Evolutionary conservation across 495 filamentous ascomycete genomes (phyloP), one percentile per base, ranked within the genome.

Genomic region (Cairneyella variabilis): DNA sequence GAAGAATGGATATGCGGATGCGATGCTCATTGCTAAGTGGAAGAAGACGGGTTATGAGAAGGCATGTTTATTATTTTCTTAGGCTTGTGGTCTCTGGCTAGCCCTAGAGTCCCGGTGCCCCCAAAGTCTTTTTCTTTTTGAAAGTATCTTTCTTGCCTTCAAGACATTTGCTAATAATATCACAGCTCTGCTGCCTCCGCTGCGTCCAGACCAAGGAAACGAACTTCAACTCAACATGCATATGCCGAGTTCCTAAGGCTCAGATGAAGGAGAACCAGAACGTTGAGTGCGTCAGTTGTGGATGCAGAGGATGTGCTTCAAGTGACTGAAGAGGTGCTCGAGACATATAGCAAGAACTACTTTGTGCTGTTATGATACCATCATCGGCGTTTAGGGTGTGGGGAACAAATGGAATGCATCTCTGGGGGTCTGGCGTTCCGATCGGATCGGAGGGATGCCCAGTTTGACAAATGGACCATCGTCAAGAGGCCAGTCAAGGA

Each of bases 1-100:
- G 40, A 99, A 99, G 79, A 95, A 97, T 67, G 84, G 84, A 42
- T 97, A 99, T 68, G 93, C 89, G 9, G 93, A 99, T 73, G 81
- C 87, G 17, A 91, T 86, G 68, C 73, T 99, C 57, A 97, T 99
- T 64, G 93, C 93, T 14, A 97, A 99, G 72, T 99, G 93, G 93
- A 99, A 99, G 80, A 99, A 97, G 72, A 87, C 92, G 64, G 95
- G 93, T 18, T 99, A 99, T 70, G 93, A 97, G 72, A 97, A 97
- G 83, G 88, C 89, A 70, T 42, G 76, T 67, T 16, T 20, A 0
- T 34, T 21, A 6, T 32, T 16, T 36, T 4, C 14, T 38, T 25
- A 7, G 22, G 27, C 14, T 47, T n/a, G n/a, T n/a, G n/a, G n/a
- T n/a, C n/a, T n/a, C n/a, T n/a, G n/a, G n/a, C n/a, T n/a, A n/a